Evolutionary conservation across 768 basidiomycete genomes (phyloP).

Genomic region (Atractiella rhizophila): DNA sequence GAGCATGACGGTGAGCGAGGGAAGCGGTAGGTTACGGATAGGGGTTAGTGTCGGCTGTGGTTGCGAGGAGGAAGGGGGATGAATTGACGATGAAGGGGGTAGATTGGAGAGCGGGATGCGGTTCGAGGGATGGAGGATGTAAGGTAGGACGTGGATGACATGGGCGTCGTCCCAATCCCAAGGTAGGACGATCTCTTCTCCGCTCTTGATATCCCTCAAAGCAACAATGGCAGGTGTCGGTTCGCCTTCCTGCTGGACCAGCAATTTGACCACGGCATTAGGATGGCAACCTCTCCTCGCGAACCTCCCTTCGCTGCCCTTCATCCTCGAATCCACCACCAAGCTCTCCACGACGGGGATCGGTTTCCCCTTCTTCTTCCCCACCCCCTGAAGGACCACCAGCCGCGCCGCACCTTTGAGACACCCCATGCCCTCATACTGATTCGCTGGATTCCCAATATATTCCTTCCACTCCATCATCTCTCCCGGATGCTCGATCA

Average conservation of each 20-base stretch:
- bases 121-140: constrained; percentile 36
- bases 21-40: too few relatives aligned
- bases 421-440: constrained; percentile 46
- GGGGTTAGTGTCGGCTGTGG: too few relatives aligned
- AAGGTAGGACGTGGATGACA: constrained; percentile 51
- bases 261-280: constrained; percentile 40
- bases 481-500: constrained; percentile 39
- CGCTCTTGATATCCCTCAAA: constrained; percentile 39
- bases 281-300: constrained; percentile 40
- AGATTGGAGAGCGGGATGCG: too few relatives aligned
- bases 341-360: too few relatives aligned
- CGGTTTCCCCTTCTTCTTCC: too few relatives aligned
- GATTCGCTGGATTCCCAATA: constrained; percentile 53
- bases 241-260: constrained; percentile 20
- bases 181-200: constrained; percentile 65
- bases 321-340: constrained; percentile 51
- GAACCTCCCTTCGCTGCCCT: constrained; percentile 39
- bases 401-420: constrained; percentile 64
- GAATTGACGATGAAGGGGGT: too few relatives aligned
- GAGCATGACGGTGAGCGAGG: too few relatives aligned
- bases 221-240: constrained; percentile 62
- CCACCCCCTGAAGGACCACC: constrained; percentile 45
- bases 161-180: constrained; percentile 97
- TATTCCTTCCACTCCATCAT: constrained; percentile 45
- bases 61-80: too few relatives aligned